A percentile compares a stretch with the other conserved stretches of the same genome.
phyloP scores from a whole-genome alignment of 306 rosid species.

The Glycine tomentella region DNA sequence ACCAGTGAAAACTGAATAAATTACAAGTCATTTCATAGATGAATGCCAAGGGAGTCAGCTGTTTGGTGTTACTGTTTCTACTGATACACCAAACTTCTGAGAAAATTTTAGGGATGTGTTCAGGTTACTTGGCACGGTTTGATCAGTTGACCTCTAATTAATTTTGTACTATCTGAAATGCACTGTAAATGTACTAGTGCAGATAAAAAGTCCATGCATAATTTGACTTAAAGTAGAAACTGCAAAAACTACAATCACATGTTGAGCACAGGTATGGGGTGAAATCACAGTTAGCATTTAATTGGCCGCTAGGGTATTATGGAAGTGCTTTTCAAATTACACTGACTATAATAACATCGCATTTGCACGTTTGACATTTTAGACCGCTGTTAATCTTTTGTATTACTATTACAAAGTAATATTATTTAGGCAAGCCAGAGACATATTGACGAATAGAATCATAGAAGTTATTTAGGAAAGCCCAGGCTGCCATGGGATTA shows the following conservation, averaged over 20 bases:
- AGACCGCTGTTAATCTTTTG: too few relatives aligned
- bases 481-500: too few relatives aligned
- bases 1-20: not conserved
- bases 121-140: constrained; percentile 12
- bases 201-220: too few relatives aligned
- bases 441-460: too few relatives aligned
- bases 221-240: not conserved
- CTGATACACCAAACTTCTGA: constrained; percentile 6
- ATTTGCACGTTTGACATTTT: too few relatives aligned
- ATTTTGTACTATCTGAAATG: not conserved
- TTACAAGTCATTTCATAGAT: constrained; percentile 4
- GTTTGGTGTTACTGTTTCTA: constrained; percentile 23
- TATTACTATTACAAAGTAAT: too few relatives aligned
- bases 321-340: too few relatives aligned
- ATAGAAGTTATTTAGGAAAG: too few relatives aligned
- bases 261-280: not conserved
- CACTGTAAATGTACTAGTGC: not conserved
- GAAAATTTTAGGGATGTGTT: constrained; percentile 8
- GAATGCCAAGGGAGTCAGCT: constrained; percentile 5
- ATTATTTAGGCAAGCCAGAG: too few relatives aligned
- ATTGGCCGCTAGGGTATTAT: not conserved
- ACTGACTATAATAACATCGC: not conserved
- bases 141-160: constrained; percentile 23
- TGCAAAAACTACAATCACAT: not conserved
- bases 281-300: not conserved